A percentile compares a stretch with the other conserved stretches of the same genome.
Evolutionary conservation across 169 alveolate species (phyloP).

Genomic region (Eimeria nieschulzi): DNA sequence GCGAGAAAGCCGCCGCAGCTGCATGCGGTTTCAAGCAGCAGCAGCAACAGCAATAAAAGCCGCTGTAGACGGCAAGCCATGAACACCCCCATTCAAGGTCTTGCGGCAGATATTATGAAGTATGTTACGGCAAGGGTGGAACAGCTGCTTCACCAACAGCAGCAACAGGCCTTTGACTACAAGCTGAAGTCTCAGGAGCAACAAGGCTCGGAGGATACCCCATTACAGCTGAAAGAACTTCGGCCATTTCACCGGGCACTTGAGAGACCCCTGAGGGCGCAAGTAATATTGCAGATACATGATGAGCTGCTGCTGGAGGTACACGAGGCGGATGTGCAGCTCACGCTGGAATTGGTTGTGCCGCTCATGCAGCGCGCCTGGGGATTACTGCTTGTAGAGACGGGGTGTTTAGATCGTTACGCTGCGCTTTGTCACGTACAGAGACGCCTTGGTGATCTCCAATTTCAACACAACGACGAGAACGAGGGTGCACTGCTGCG

Average conservation of each 20-base stretch:
- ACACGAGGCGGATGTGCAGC: constrained; percentile 1
- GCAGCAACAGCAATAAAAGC: constrained; percentile 15
- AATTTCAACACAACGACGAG: neutral
- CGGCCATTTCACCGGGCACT: neutral
- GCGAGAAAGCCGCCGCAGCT: constrained; percentile 3
- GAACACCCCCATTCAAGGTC: constrained; percentile 84
- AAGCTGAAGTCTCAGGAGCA: neutral
- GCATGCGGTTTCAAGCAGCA: neutral
- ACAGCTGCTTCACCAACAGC: constrained; percentile 54
- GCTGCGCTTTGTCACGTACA: constrained; percentile 25
- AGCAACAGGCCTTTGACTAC: constrained; percentile 12
- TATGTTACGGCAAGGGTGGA: constrained; percentile 73
- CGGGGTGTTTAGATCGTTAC: constrained; percentile 31
- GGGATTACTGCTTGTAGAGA: constrained; percentile 35
- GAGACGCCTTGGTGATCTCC: neutral
- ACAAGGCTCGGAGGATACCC: neutral
- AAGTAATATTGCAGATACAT: constrained; percentile 80
- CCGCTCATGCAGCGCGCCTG: constrained; percentile 61
- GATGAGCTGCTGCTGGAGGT: constrained; percentile 81
- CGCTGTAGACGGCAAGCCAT: constrained; percentile 79
- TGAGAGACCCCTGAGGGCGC: constrained; percentile 52
- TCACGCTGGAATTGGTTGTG: constrained; percentile 7
- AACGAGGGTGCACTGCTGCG: neutral
- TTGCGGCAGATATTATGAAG: constrained; percentile 83
- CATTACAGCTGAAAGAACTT: neutral